Evolutionary conservation across 257 asterid genomes (phyloP).

Genomic region (Haberlea rhodopensis): DNA sequence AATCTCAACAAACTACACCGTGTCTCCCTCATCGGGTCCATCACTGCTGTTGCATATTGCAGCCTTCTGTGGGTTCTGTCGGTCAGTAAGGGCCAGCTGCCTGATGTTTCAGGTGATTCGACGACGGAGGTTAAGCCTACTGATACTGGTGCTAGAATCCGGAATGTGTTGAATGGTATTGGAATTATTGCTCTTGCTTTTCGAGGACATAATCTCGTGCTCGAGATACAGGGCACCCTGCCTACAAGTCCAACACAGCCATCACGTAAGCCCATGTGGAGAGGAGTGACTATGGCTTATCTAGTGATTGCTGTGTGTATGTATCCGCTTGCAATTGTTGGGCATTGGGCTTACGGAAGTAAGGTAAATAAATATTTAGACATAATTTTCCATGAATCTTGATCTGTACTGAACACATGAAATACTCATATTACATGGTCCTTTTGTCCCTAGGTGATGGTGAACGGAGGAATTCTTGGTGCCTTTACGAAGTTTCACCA

Average conservation of each 20-base stretch:
- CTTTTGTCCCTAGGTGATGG: slow-evolving; percentile 31
- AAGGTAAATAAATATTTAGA: slow-evolving; percentile 36
- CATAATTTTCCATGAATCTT: not conserved
- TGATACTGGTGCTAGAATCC: slow-evolving; percentile 22
- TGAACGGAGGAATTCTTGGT: slow-evolving; percentile 38
- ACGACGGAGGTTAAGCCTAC: not conserved
- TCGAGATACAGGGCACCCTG: slow-evolving; percentile 83
- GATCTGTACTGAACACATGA: not conserved
- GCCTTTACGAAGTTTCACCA: slow-evolving; percentile 34
- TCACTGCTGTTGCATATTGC: slow-evolving; percentile 40
- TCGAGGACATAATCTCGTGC: slow-evolving; percentile 73
- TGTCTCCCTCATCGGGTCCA: slow-evolving; percentile 48
- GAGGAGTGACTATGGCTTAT: slow-evolving; percentile 49
- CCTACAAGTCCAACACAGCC: slow-evolving; percentile 35
- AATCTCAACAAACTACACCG: slow-evolving; percentile 51
- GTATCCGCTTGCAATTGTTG: slow-evolving; percentile 59
- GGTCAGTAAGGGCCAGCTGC: slow-evolving; percentile 26
- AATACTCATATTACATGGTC: not conserved
- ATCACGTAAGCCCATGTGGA: slow-evolving; percentile 56
- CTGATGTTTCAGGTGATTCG: slow-evolving; percentile 14
- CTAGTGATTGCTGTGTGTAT: slow-evolving; percentile 38
- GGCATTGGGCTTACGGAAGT: slow-evolving; percentile 63
- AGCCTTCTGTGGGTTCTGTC: slow-evolving; percentile 43
- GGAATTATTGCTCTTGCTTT: slow-evolving; percentile 51
- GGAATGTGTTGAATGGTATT: slow-evolving; percentile 43